Conservation (phyloP, 305 asterid genomes). For the Fraxinus angustifolia region DNA sequence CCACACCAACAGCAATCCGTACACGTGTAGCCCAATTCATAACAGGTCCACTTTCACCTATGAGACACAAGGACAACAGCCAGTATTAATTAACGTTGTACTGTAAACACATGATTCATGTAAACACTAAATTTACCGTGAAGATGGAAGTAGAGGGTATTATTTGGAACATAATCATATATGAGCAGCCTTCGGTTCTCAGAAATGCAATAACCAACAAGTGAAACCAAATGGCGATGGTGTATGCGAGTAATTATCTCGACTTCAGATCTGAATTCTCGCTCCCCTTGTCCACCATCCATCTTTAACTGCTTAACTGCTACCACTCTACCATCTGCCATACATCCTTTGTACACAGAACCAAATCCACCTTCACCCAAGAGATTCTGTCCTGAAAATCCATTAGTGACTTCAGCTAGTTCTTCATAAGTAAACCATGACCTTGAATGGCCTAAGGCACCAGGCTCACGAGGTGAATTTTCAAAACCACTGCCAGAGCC, state of each 20-base stretch:
- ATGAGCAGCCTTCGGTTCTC: conserved; percentile 73
- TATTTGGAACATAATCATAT: conserved; percentile 76
- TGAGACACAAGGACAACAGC: conserved; percentile 19
- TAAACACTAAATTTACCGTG: conserved; percentile 55
- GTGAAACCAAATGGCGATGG: conserved; percentile 93
- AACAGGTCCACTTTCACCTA: conserved; percentile 62
- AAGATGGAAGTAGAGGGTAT: conserved; percentile 87
- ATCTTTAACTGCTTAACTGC: conserved; percentile 82
- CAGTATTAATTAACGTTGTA: conserved; percentile 15
- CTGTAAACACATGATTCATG: conserved; percentile 13
- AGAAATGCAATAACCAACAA: conserved; percentile 86
- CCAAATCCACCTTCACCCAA: conserved; percentile 95
- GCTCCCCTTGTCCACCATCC: conserved; percentile 87
- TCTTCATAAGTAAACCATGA: conserved; percentile 72
- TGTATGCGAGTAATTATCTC: conserved; percentile 86
- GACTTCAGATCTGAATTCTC: conserved; percentile 90
- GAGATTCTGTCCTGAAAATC: conserved; percentile 59
- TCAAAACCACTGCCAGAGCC: conserved; percentile 37
- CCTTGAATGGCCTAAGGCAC: conserved; percentile 69
- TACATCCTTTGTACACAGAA: conserved; percentile 69
- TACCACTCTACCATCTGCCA: conserved; percentile 69
- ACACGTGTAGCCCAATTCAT: conserved; percentile 79
- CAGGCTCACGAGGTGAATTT: conserved; percentile 44
- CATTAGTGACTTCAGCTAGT: conserved; percentile 58
- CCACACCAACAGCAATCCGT: conserved; percentile 80